Percentiles rank a stretch among this genome's conserved stretches.
Evolutionary conservation across 2,329 filamentous ascomycete genomes (phyloP).

Genomic region (Elsinoe fawcettii): DNA sequence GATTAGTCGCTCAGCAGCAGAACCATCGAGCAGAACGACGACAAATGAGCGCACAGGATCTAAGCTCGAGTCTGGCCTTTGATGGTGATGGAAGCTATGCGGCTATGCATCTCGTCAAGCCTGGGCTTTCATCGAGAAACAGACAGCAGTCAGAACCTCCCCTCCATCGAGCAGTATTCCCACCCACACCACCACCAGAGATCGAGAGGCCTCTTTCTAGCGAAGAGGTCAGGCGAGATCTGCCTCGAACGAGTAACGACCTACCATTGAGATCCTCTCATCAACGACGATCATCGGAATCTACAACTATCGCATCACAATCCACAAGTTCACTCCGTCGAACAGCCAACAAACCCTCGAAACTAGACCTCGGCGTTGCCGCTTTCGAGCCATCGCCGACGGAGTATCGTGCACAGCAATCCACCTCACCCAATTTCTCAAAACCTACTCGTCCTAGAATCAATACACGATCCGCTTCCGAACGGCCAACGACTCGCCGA

Average conservation of each 20-base stretch:
- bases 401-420: conserved; percentile 9
- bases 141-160: conserved; percentile 82
- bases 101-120: conserved; percentile 86
- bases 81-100: conserved; percentile 86
- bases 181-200: conserved; percentile 96
- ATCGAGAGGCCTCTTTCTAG: conserved; percentile 45
- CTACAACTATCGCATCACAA: conserved; percentile 26
- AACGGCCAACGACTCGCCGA: conserved; percentile 32
- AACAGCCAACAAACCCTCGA: conserved; percentile 41
- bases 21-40: conserved; percentile 22
- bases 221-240: conserved; percentile 16
- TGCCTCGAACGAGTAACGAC: conserved; percentile 22
- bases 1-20: conserved; percentile 66
- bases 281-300: conserved; percentile 32
- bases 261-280: conserved; percentile 35
- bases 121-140: conserved; percentile 64
- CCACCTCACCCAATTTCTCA: neutral
- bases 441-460: neutral
- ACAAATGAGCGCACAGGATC: conserved; percentile 19
- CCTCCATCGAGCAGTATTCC: conserved; percentile 72
- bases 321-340: conserved; percentile 25
- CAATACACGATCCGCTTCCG: conserved; percentile 36
- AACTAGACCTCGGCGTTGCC: conserved; percentile 42
- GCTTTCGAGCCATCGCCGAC: conserved; percentile 37
- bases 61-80: conserved; percentile 40